phyloP scores from a whole-genome alignment of 257 asterid genomes.

The Scutellaria galericulata region DNA sequence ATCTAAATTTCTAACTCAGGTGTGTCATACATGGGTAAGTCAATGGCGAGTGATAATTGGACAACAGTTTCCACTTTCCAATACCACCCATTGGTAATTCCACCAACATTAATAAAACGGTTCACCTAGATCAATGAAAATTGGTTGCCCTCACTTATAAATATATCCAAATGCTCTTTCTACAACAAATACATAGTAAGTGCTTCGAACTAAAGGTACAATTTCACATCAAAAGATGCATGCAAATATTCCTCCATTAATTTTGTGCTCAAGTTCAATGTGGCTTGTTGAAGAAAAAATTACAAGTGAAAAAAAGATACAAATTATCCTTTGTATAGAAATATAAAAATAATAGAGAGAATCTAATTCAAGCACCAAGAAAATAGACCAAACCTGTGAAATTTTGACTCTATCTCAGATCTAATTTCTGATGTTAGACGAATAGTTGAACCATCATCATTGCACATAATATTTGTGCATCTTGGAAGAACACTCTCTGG shows the following conservation, averaged over 20 bases:
- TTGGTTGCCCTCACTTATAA: too few relatives aligned
- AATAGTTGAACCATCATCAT: conserved; percentile 83
- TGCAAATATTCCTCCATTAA: conserved; percentile 18
- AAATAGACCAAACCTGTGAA: conserved; percentile 60
- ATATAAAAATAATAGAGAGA: conserved; percentile 23
- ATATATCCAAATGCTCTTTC: too few relatives aligned
- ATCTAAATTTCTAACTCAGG: neutral
- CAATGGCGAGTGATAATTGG: too few relatives aligned
- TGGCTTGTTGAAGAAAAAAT: neutral
- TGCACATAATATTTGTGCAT: conserved; percentile 88
- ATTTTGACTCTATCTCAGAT: conserved; percentile 77
- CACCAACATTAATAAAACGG: too few relatives aligned
- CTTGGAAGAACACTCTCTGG: conserved; percentile 95
- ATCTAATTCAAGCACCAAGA: conserved; percentile 5
- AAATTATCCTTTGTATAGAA: neutral
- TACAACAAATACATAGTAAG: too few relatives aligned
- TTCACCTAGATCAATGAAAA: too few relatives aligned
- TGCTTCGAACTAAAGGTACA: neutral
- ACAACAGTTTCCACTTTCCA: too few relatives aligned
- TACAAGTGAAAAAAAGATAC: conserved; percentile 20
- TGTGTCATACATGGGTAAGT: too few relatives aligned
- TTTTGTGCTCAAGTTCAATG: neutral
- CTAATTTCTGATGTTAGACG: conserved; percentile 78
- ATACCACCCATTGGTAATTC: too few relatives aligned
- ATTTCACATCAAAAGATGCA: conserved; percentile 14